Conservation (phyloP, 1,139 yeast species). For the Diutina mesorugosa region DNA sequence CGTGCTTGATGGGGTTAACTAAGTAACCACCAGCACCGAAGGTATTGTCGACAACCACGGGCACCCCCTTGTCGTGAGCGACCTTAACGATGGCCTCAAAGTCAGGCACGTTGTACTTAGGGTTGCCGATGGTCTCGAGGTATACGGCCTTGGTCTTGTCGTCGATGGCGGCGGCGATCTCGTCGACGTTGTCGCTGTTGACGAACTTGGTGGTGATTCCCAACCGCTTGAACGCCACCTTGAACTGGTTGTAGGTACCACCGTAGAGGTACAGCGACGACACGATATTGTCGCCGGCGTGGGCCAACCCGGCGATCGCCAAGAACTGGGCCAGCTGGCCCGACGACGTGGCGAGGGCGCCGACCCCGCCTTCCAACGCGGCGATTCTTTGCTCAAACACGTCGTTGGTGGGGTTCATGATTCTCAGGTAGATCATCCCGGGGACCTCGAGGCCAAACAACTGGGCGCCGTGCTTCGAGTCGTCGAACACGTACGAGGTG, state of each 20-base stretch:
- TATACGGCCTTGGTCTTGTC: slow-evolving; percentile 81
- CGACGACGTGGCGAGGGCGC: slow-evolving; percentile 81
- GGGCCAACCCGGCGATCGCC: slow-evolving; percentile 77
- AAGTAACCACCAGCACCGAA: slow-evolving; percentile 95
- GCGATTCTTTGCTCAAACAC: slow-evolving; percentile 88
- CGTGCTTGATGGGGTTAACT: slow-evolving; percentile 74
- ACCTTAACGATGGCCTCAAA: slow-evolving; percentile 62
- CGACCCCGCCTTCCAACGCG: slow-evolving; percentile 85
- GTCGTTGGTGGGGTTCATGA: slow-evolving; percentile 86
- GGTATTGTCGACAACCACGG: slow-evolving; percentile 92
- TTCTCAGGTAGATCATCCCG: slow-evolving; percentile 80
- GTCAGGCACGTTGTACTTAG: slow-evolving; percentile 87
- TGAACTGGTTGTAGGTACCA: slow-evolving; percentile 92
- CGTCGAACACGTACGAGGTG: slow-evolving; percentile 75
- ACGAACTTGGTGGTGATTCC: slow-evolving; percentile 83
- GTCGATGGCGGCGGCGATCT: slow-evolving; percentile 63
- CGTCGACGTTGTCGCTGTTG: slow-evolving; percentile 59
- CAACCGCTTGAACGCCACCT: slow-evolving; percentile 77
- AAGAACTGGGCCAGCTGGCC: slow-evolving; percentile 93
- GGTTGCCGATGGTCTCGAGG: slow-evolving; percentile 88
- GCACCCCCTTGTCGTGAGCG: slow-evolving; percentile 83
- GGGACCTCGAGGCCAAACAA: slow-evolving; percentile 73
- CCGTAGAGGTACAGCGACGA: slow-evolving; percentile 88
- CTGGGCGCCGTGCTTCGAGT: slow-evolving; percentile 86
- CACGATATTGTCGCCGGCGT: slow-evolving; percentile 78